Evolutionary conservation across 352 stramenopile species (phyloP).

Genomic region (Globisporangium carolinianum): DNA sequence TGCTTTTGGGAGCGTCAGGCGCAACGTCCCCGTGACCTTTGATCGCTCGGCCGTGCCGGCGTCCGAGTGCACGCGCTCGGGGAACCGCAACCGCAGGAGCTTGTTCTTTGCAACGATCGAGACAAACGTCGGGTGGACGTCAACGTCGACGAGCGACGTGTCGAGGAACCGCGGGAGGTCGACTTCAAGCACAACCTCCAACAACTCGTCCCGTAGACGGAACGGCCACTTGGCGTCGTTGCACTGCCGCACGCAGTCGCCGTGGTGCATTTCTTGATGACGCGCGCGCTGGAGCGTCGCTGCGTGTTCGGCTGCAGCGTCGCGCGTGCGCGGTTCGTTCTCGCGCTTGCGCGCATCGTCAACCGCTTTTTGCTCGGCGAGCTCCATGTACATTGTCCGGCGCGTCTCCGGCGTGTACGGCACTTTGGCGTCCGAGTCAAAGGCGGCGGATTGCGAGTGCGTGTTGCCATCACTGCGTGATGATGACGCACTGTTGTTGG

Average conservation of each 20-base stretch:
- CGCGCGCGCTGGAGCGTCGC: conserved; percentile 34
- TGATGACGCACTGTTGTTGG: conserved; percentile 5
- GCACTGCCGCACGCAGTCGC: conserved; percentile 66
- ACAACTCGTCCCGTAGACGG: conserved; percentile 44
- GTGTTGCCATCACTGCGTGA: conserved; percentile 17
- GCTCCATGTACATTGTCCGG: conserved; percentile 88
- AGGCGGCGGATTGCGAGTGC: conserved; percentile 15
- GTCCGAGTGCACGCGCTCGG: conserved; percentile 49
- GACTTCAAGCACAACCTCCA: conserved; percentile 73
- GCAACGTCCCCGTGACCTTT: conserved; percentile 39
- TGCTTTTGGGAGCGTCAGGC: conserved; percentile 50
- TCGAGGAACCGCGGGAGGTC: conserved; percentile 85
- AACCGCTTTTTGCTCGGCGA: conserved; percentile 91
- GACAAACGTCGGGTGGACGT: conserved; percentile 91
- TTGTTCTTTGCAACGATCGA: conserved; percentile 93
- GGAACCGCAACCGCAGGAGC: conserved; percentile 54
- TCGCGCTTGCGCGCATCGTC: conserved; percentile 78
- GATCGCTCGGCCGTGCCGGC: conserved; percentile 46
- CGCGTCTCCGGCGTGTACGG: conserved; percentile 59
- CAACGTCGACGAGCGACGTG: conserved; percentile 91
- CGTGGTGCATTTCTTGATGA: conserved; percentile 22
- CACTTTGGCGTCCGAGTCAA: conserved; percentile 47
- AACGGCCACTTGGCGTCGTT: conserved; percentile 92
- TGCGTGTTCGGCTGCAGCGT: conserved; percentile 84
- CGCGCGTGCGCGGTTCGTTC: conserved; percentile 78